A percentile compares a stretch with the other conserved stretches of the same genome.
These are phyloP conservation scores for Chlorella ohadii DNA, from an alignment of 139 green algal genomes.

Conservation along the genomic window DNA sequence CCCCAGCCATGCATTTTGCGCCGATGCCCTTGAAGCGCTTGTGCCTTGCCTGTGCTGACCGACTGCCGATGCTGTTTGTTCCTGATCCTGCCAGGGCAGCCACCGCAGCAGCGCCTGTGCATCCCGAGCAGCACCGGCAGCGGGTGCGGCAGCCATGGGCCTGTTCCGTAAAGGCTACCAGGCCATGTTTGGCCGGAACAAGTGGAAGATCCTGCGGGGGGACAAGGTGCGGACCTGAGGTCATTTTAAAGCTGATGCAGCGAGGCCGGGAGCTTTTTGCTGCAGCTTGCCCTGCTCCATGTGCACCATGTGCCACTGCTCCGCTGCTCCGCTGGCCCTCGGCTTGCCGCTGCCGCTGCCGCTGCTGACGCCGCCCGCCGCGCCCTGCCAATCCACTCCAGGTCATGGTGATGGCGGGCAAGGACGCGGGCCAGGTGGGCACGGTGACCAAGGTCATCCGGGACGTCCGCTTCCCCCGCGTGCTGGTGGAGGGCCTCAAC, in stretches of 20 bases:
- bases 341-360: too few relatives aligned
- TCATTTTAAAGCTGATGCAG: too few relatives aligned
- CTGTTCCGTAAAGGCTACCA: slow-evolving; percentile 40
- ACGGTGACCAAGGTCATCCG: slow-evolving; percentile 65
- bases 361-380: background rate
- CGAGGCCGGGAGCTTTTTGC: too few relatives aligned
- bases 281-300: too few relatives aligned
- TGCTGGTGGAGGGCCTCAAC: slow-evolving; percentile 81
- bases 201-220: slow-evolving; percentile 69
- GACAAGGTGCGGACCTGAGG: slow-evolving; percentile 45
- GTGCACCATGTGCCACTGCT: background rate
- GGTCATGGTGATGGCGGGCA: slow-evolving; percentile 75
- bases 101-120: too few relatives aligned
- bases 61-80: background rate
- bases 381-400: background rate
- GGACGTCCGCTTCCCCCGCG: slow-evolving; percentile 54
- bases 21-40: too few relatives aligned
- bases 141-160: slow-evolving; percentile 46
- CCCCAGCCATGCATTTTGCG: background rate
- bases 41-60: background rate
- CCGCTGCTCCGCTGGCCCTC: background rate
- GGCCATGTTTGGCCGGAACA: slow-evolving; percentile 54
- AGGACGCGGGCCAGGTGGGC: slow-evolving; percentile 75
- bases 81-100: background rate
- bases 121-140: background rate